A percentile compares a stretch with the other conserved stretches of the same genome.
These are phyloP conservation scores for Fragaria nilgerrensis DNA, from an alignment of 306 rosid genomes.

Conservation along the genomic window DNA sequence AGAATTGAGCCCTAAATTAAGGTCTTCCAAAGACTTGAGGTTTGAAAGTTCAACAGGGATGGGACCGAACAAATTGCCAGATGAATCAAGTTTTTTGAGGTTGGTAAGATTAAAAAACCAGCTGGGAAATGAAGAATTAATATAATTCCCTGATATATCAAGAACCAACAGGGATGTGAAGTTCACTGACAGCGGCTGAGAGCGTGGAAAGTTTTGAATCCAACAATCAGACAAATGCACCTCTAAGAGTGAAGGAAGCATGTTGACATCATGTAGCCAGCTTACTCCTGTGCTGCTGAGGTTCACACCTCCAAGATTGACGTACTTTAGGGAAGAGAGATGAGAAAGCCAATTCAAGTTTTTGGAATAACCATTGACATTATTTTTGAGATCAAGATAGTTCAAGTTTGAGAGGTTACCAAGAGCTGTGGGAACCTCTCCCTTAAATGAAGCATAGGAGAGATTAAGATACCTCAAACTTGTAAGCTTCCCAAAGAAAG, in stretches of 20 bases:
- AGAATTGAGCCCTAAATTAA: accelerated
- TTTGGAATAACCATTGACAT: neutral
- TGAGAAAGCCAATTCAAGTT: conserved; percentile 11
- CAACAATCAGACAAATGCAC: neutral
- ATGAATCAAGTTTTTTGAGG: neutral
- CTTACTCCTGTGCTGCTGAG: neutral
- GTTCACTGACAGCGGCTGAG: neutral
- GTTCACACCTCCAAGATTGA: conserved; percentile 7
- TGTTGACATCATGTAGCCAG: conserved; percentile 4
- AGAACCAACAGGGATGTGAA: conserved; percentile 1
- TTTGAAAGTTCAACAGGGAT: neutral
- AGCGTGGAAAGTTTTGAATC: neutral
- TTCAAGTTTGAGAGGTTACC: neutral
- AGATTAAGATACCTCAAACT: conserved; percentile 6
- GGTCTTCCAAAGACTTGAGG: conserved; percentile 2
- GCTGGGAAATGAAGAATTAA: conserved; percentile 3
- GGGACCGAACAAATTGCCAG: neutral
- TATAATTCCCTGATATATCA: neutral
- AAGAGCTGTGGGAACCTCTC: neutral
- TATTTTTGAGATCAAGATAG: neutral
- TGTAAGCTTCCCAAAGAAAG: conserved; percentile 1
- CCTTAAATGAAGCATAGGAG: neutral
- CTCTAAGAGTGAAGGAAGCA: neutral
- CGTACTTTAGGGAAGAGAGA: conserved; percentile 27
- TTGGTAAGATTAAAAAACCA: conserved; percentile 2